Base-by-base conservation (phyloP, 352 stramenopile species). In the Pythium volutum region DNA sequence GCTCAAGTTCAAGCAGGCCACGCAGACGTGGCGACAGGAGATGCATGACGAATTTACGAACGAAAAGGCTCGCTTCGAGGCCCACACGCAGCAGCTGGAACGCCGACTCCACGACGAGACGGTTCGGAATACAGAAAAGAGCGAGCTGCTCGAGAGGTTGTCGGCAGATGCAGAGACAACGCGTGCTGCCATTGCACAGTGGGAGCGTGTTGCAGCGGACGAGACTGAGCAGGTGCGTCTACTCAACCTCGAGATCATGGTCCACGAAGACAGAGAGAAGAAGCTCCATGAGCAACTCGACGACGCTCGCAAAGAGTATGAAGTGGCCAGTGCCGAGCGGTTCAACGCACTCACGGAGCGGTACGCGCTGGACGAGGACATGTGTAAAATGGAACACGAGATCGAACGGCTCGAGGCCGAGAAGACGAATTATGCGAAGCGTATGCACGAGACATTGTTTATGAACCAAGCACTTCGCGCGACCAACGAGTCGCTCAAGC, bases 1-100 rank as follows among this genome's bases (percentile, higher is more conserved):
- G 81, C 76, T 89, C 57, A 91, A 91, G 58, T 89, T 91, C 61
- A 91, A 91, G 43, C 78, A 91, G 46, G 80, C 79, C 14, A 84
- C 81, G 0, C 64, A 87, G 6, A 66, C 74, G 15, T 79, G 80
- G 57, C 77, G 80, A 3, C 70, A 73, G 16, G 74, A 84, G 23
- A 79, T 79, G 59, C 73, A 85, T 15, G 63, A 86, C 12, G 71
- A 70, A 6, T 82, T 87, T 25, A 42, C 59, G 18, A 67, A 53
- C 4, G 72, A 91, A 29, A 83, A 77, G 29, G 9, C 52, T 2
- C 42, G 65, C 0, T 66, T 91, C 4, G 60, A 77, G 39, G 52
- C 69, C 10, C 76, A 78, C 26, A 18, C 79, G 5, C 60, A 71
- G 1, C 42, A 64, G 6, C 16, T 67, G 4, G 67, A 87, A 48